Base-by-base conservation (phyloP, 2,329 filamentous ascomycete genomes). In the Botrytis deweyae region DNA sequence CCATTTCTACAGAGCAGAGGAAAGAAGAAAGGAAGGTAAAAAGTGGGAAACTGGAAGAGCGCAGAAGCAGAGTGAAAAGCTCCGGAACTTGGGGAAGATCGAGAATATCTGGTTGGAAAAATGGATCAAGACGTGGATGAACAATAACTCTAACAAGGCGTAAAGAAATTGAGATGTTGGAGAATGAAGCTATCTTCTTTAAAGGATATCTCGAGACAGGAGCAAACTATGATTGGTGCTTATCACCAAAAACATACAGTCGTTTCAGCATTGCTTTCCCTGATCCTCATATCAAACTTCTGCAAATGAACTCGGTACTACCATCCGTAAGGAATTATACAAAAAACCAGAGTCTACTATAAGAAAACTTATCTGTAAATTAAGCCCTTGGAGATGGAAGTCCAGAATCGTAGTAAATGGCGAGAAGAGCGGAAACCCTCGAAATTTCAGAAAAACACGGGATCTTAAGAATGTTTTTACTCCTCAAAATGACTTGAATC, bases 41-140 rank as follows among this genome's bases (percentile, higher is more conserved):
- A 25, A 69, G 66, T 69, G 66, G 66, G 66, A 69, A 14, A 69
- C 66, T 10, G 49, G 36, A 25, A 44, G 38, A 25, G 66, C 66
- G 49, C 66, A 59, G 40, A 22, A 20, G 36, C 46, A 69, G 22
- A 58, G 49, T 38, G 16, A 59, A 25, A 59, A 4, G 18, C 49
- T 69, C 20, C 22, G 12, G 18, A 59, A 42, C 29, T 42, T 69
- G 29, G 49, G 49, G 33, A 69, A 42, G 16, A 49, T 69, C 4
- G 49, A 69, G 66, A 33, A 29, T 2, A 36, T 20, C 20, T 69
- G 66, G 66, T 12, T 69, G 25, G 25, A 59, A 29, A 69, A 42
- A 69, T 69, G 66, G 66, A 69, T 69, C 6, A 20, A 69, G 22
- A 25, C 12, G 3, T 69, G 66, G 66, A 10, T 69, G 36, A 68